phyloP scores from a whole-genome alignment of 805 yeast species.

The Metschnikowia peoriensis region DNA sequence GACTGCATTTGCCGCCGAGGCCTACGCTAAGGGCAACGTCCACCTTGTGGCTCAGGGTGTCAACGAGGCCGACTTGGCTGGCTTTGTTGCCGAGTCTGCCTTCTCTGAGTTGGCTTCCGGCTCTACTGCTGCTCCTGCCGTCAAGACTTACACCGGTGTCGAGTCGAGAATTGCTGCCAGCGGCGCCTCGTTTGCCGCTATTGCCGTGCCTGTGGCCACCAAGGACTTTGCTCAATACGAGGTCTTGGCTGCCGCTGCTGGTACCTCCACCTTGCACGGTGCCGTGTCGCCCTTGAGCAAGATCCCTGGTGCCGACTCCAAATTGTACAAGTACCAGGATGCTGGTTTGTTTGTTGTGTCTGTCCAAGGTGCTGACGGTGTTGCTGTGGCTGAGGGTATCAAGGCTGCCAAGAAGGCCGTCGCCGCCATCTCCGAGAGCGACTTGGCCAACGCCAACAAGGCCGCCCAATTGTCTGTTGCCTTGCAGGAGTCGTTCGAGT shows the following conservation, averaged over 20 bases:
- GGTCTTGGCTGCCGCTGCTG: slow-evolving; percentile 67
- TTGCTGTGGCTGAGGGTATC: slow-evolving; percentile 59
- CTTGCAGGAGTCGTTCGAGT: slow-evolving; percentile 37
- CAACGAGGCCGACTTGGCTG: slow-evolving; percentile 62
- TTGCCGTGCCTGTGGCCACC: slow-evolving; percentile 75
- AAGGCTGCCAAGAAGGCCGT: slow-evolving; percentile 51
- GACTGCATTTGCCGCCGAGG: slow-evolving; percentile 60
- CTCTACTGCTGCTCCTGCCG: slow-evolving; percentile 41
- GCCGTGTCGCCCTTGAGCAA: slow-evolving; percentile 49
- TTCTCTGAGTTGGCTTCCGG: slow-evolving; percentile 66
- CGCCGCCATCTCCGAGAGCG: slow-evolving; percentile 39
- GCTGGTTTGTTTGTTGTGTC: slow-evolving; percentile 77
- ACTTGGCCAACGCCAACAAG: slow-evolving; percentile 54
- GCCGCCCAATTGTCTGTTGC: slow-evolving; percentile 43
- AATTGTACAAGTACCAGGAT: slow-evolving; percentile 65
- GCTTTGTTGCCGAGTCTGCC: slow-evolving; percentile 64
- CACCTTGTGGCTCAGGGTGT: slow-evolving; percentile 75
- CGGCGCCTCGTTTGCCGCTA: slow-evolving; percentile 68
- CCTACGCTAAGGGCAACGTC: slow-evolving; percentile 68
- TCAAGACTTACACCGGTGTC: slow-evolving; percentile 53
- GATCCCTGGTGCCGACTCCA: slow-evolving; percentile 49
- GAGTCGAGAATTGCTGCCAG: slow-evolving; percentile 63
- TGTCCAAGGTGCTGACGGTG: slow-evolving; percentile 58
- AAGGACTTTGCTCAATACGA: slow-evolving; percentile 65
- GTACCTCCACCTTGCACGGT: slow-evolving; percentile 56